phyloP scores from a whole-genome alignment of 352 stramenopile species.

The Phytophthora pluvialis region DNA sequence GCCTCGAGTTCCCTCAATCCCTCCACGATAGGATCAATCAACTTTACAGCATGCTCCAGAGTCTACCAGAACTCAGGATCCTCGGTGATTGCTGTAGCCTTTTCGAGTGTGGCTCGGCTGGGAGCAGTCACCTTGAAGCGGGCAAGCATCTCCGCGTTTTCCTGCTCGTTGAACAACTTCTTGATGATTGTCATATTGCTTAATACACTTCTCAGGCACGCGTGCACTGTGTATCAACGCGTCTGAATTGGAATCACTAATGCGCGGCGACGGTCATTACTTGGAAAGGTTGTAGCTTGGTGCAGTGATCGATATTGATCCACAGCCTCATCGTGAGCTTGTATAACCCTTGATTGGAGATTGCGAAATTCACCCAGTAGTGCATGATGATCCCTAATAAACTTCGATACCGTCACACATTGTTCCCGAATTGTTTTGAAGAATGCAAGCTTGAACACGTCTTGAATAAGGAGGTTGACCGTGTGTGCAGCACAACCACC shows the following conservation, averaged over 20 bases:
- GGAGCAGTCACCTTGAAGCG: neutral
- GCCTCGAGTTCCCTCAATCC: neutral
- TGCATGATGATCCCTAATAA: slow-evolving; percentile 6
- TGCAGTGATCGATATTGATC: slow-evolving; percentile 2
- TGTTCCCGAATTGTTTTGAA: neutral
- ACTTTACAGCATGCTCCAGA: slow-evolving; percentile 4
- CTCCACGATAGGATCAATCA: slow-evolving; percentile 11
- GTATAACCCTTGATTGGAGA: neutral
- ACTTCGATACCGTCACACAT: neutral
- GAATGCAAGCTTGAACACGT: slow-evolving; percentile 9
- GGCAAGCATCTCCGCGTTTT: neutral
- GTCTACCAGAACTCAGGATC: slow-evolving; percentile 1
- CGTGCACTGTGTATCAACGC: slow-evolving; percentile 15
- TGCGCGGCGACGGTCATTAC: neutral
- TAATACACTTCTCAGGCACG: slow-evolving; percentile 1
- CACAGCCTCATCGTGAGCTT: neutral
- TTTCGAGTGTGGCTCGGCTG: neutral
- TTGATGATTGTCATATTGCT: slow-evolving; percentile 13
- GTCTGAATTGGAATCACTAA: slow-evolving; percentile 11
- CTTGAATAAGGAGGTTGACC: slow-evolving; percentile 4
- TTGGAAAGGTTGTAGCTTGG: neutral
- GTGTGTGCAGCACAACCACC: slow-evolving; percentile 4
- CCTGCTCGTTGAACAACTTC: slow-evolving; percentile 10
- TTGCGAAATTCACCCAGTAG: slow-evolving; percentile 6
- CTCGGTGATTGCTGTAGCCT: neutral